Evolutionary conservation across 2,329 filamentous ascomycete genomes (phyloP).

Genomic region (Lachnellula hyalina): DNA sequence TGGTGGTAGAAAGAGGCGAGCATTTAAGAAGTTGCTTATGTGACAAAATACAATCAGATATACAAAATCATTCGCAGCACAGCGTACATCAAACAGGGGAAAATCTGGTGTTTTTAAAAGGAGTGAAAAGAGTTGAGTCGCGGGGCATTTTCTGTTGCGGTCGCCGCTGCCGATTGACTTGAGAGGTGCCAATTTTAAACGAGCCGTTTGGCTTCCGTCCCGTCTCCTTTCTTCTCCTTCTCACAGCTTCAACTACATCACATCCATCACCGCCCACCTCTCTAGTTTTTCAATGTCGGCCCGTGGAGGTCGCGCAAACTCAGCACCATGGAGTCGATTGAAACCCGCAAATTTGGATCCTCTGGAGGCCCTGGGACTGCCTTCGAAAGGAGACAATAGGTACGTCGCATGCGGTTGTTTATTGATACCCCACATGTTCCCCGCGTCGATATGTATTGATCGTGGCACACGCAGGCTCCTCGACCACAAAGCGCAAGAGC

Average conservation of each 20-base stretch:
- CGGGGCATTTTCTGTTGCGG: neutral
- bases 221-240: neutral
- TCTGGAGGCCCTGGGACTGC: constrained; percentile 75
- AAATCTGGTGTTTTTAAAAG: neutral
- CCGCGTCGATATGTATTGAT: constrained; percentile 10
- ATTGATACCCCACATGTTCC: neutral
- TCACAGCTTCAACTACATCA: neutral
- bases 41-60: too few species aligned
- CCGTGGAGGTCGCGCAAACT: constrained; percentile 35
- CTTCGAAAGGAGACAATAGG: constrained; percentile 88
- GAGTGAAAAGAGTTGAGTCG: constrained; percentile 1
- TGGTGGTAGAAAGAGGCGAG: neutral
- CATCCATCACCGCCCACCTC: neutral
- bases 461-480: constrained; percentile 49
- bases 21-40: neutral
- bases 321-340: constrained; percentile 63
- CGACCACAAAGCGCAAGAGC: constrained; percentile 72
- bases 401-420: constrained; percentile 33
- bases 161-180: neutral
- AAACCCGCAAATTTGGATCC: constrained; percentile 71
- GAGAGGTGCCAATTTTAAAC: neutral
- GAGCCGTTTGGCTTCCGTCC: neutral
- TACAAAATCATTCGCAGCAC: too few species aligned
- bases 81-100: too few species aligned
- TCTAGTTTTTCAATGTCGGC: constrained; percentile 21